Base-by-base conservation (phyloP, 441 rosid species). In the Geranium incanum region DNA sequence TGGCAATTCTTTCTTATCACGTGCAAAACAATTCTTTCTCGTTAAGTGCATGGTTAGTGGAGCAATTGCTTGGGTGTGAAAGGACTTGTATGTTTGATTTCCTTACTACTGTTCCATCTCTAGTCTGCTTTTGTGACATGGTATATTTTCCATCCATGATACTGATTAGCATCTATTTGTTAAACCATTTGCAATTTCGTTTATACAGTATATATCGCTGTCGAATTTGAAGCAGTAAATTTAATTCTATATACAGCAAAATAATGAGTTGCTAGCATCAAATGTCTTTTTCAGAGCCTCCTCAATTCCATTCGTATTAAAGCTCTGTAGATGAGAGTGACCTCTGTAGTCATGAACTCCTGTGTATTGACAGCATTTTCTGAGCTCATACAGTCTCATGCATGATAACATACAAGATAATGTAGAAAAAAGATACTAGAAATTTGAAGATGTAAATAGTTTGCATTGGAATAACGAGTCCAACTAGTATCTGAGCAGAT, bases 101-200 rank as follows among this genome's bases (percentile, higher is more conserved):
- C 60, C 60, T 52, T 52, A 52, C 60, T 18, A 52, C n/a, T 52
- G 60, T 52, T 13, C 60, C 60, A 52, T 52, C 60, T 52, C 60
- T 52, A 3, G 60, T 52, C 5, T 52, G 19, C 60, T 52, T n/a
- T 52, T 52, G 60, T 52, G 15, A 52, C 60, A 2, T 52, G 60
- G 16, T n/a, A n/a, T n/a, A 5, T 6, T 52, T 15, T n/a, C 18
- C 60, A 52, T 52, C 60, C 52, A 52, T 52, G 19, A n/a, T 15
- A 52, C 5, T 52, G 60, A 4, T 15, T n/a, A 52, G 18, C 8
- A 5, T 52, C 60, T n/a, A 52, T n/a, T 52, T 52, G 15, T 52
- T 52, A 52, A 13, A 13, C 19, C 19, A 52, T 52, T 52, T 52
- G 60, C 16, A 52, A n/a, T 52, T n/a, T 52, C 16, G n/a, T 52